These are phyloP conservation scores for Trichoderma asperelloides DNA, from an alignment of 495 filamentous ascomycete genomes.

Conservation along the genomic window DNA sequence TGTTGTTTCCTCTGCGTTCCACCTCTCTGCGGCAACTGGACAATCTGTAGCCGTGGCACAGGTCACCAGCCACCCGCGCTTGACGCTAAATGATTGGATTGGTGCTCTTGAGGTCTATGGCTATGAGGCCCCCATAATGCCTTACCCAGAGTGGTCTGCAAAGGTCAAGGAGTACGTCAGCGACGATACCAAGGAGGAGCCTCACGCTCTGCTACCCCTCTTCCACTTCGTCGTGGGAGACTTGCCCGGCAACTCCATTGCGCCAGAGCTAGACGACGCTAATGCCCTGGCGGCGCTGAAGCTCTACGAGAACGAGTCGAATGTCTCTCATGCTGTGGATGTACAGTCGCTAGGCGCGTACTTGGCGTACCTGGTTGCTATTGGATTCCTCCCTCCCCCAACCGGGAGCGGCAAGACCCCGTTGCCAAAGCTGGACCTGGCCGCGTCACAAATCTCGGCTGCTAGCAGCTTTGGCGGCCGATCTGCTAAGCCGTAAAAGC, in stretches of 20 bases:
- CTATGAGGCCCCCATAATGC: slow-evolving; percentile 50
- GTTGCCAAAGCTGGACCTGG: background rate
- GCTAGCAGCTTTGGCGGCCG: background rate
- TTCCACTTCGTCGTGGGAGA: slow-evolving; percentile 64
- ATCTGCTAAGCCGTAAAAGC: background rate
- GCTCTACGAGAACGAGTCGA: background rate
- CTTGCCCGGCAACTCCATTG: slow-evolving; percentile 56
- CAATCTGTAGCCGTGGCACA: slow-evolving; percentile 51
- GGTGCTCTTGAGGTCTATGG: slow-evolving; percentile 52
- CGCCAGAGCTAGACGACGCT: slow-evolving; percentile 57
- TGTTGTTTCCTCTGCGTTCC: slow-evolving; percentile 53
- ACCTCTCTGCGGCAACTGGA: slow-evolving; percentile 22
- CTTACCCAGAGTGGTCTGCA: slow-evolving; percentile 31
- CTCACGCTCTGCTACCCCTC: slow-evolving; percentile 43
- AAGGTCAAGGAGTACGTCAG: slow-evolving; percentile 5
- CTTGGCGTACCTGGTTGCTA: slow-evolving; percentile 10
- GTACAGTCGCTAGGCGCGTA: slow-evolving; percentile 6
- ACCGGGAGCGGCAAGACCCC: background rate
- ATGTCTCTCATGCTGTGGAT: background rate
- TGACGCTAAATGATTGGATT: slow-evolving; percentile 58
- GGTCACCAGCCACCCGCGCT: slow-evolving; percentile 59
- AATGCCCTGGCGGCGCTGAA: slow-evolving; percentile 50
- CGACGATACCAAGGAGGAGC: slow-evolving; percentile 6
- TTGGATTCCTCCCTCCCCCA: slow-evolving; percentile 4
- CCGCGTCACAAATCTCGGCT: background rate